Percentiles rank a stretch among this genome's conserved stretches.
phyloP scores from a whole-genome alignment of 768 basidiomycete species.

The Omphalotus guepiniiformis region DNA sequence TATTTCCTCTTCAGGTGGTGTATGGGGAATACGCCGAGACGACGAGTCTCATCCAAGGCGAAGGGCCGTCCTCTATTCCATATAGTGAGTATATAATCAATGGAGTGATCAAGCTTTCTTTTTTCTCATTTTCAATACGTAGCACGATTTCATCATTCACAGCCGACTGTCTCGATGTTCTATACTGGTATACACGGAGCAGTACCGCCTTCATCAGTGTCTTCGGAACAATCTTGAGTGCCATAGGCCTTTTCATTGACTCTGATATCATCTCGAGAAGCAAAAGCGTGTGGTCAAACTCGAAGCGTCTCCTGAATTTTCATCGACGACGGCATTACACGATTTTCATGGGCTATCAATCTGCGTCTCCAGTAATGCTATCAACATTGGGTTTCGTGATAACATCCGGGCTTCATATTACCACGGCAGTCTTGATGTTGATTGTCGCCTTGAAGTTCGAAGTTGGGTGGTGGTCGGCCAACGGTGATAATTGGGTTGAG shows the following conservation, averaged over 20 bases:
- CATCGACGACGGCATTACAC: too few relatives aligned
- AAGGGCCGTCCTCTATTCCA: not conserved
- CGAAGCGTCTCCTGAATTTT: too few relatives aligned
- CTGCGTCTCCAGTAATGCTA: too few relatives aligned
- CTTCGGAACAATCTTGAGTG: conserved; percentile 3
- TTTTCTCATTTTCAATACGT: too few relatives aligned
- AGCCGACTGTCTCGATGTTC: not conserved
- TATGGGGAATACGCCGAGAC: conserved; percentile 1
- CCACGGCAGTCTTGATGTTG: too few relatives aligned
- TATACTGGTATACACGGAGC: conserved; percentile 9
- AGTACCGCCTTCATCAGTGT: not conserved
- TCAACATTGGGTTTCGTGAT: too few relatives aligned
- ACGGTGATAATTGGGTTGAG: too few relatives aligned
- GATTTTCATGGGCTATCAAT: too few relatives aligned
- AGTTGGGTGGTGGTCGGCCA: too few relatives aligned
- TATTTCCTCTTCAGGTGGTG: not conserved
- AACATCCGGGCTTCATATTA: too few relatives aligned
- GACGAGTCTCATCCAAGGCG: conserved; percentile 2
- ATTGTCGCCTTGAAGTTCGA: too few relatives aligned
- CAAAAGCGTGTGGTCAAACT: too few relatives aligned
- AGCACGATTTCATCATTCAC: not conserved
- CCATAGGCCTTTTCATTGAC: not conserved
- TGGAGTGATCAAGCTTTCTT: not conserved
- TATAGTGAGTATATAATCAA: not conserved
- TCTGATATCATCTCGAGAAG: conserved; percentile 4